Evolutionary conservation across 768 basidiomycete species (phyloP), one percentile per base, ranked within the genome.

Genomic region (Cantharellus anzutake): DNA sequence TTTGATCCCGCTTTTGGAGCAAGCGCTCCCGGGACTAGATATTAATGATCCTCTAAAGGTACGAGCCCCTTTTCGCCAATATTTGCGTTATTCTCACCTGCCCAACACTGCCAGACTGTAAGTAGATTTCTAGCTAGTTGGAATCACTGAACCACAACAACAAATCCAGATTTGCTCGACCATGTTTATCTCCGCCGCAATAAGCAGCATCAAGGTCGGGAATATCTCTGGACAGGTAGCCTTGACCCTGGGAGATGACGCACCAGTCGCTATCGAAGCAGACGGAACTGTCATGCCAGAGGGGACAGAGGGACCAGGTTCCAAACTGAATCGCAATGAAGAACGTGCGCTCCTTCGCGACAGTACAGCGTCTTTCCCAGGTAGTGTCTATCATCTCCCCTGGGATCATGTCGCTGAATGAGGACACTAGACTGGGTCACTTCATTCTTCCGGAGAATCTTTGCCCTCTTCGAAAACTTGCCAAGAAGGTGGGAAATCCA

Each of bases 1-100:
- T 67, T 72, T 98, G 44, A 73, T 91, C 3, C 88, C 90, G 11
- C 75, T 97, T 39, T 78, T 98, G 55, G 90, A 94, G 65, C 73
- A 96, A 51, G 87, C 84, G 61, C 73, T 96, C 38, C 92, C 93
- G 5, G 93, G 93, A 5, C 91, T 97, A 60, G 93, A 97, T 72
- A 74, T 75, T 53, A 67, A 67, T 51, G 66, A 67, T 20, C 60
- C 66, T 7, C 60, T 61, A 56, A 67, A 67, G 35, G 52, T 37
- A 48, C 11, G 52, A 11, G 35, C 38, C 35, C 11, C 14, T 7
- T 11, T 37, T 55, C 14, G 52, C 52, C 7, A 55, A 11, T 11
- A 11, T 55, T 11, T 37, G 7, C 52, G 35, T 37, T 55, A 11
- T 14, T 55, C 35, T 14, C 7, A 11, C 35, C 11, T 55, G 35